Evolutionary conservation across 1,284 basidiomycete species (phyloP).

Genomic region (Moesziomyces antarcticus): DNA sequence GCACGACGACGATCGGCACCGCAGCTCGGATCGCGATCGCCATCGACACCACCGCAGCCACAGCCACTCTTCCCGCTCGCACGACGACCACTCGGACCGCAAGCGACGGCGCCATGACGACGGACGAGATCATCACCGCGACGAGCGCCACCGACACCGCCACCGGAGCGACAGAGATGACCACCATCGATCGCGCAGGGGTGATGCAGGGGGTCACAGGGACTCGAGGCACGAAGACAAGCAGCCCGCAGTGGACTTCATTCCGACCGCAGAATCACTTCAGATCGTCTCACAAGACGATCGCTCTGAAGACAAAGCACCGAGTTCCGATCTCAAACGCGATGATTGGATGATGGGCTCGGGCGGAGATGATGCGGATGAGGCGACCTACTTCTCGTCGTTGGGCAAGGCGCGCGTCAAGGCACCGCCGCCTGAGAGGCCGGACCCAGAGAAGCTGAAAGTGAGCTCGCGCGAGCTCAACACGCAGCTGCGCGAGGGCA

Average conservation of each 20-base stretch:
- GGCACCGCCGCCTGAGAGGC: slow-evolving; percentile 70
- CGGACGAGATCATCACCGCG: slow-evolving; percentile 4
- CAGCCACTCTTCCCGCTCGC: slow-evolving; percentile 1
- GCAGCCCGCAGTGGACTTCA: slow-evolving; percentile 77
- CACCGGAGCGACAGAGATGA: slow-evolving; percentile 23
- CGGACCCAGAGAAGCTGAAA: slow-evolving; percentile 78
- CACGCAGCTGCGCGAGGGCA: slow-evolving; percentile 76
- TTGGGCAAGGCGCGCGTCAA: slow-evolving; percentile 77
- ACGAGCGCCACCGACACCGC: slow-evolving; percentile 5
- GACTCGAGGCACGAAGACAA: slow-evolving; percentile 4
- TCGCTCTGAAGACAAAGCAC: slow-evolving; percentile 70
- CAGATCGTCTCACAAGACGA: slow-evolving; percentile 73
- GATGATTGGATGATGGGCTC: slow-evolving; percentile 88
- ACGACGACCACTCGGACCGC: slow-evolving; percentile 2
- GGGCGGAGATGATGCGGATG: slow-evolving; percentile 68
- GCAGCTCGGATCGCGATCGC: slow-evolving; percentile 12
- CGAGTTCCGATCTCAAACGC: slow-evolving; percentile 71
- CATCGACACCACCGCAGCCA: slow-evolving; percentile 7
- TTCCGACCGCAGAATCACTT: slow-evolving; percentile 82
- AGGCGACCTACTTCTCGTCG: slow-evolving; percentile 76
- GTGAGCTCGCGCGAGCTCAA: slow-evolving; percentile 79
- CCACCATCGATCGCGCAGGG: slow-evolving; percentile 69
- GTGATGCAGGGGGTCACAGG: slow-evolving; percentile 23
- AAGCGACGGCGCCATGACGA: slow-evolving; percentile 11
- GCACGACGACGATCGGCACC: background rate